These are phyloP conservation scores for Aegilops longissima DNA, from an alignment of 176 grass and related monocot species.

Conservation along the genomic window DNA sequence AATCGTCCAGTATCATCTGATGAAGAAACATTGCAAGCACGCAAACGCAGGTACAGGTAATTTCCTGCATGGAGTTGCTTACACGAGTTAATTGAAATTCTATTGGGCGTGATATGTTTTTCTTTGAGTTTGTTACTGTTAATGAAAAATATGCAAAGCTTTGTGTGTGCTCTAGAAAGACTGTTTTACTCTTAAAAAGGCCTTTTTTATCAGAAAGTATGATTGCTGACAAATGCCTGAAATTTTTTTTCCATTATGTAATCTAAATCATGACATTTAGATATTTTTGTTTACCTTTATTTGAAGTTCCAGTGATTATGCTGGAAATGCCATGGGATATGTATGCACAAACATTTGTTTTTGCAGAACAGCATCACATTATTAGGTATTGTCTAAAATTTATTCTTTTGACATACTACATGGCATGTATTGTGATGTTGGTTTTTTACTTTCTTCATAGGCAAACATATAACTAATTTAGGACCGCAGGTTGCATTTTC, in stretches of 20 bases:
- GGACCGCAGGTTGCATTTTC: not conserved
- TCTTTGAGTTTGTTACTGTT: constrained; percentile 5
- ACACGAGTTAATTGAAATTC: not conserved
- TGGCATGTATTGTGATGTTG: not conserved
- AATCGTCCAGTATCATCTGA: constrained; percentile 45
- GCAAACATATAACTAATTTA: not conserved
- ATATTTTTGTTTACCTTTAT: not conserved
- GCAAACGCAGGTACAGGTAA: constrained; percentile 77
- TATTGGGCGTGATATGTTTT: constrained; percentile 7
- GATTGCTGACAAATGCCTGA: not conserved
- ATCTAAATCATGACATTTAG: not conserved
- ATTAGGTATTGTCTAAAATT: not conserved
- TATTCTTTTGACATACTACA: not conserved
- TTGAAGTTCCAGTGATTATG: not conserved
- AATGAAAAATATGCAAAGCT: not conserved
- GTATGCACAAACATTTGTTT: not conserved
- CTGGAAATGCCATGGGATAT: not conserved
- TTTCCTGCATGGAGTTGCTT: not conserved
- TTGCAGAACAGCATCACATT: not conserved
- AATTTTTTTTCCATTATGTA: not conserved
- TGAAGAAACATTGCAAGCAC: constrained; percentile 59
- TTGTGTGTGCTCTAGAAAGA: not conserved
- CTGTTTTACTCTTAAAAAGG: not conserved
- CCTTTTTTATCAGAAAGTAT: not conserved
- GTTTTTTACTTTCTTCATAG: not conserved